Percentiles rank a stretch among this genome's conserved stretches.
phyloP scores from a whole-genome alignment of 345 rosid species.

The Isatis tinctoria region DNA sequence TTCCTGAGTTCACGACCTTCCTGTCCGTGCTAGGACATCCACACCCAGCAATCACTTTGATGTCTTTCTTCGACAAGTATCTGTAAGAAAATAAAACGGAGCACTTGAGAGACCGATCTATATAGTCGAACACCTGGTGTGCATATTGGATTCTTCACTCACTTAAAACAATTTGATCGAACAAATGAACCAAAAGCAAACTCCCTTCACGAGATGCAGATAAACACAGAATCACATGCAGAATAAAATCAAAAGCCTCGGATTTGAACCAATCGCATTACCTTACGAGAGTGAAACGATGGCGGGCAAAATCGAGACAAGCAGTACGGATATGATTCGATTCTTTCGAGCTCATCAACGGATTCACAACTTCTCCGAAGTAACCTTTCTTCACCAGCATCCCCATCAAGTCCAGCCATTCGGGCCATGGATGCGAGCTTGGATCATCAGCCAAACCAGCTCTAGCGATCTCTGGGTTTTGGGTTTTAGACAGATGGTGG shows the following conservation, averaged over 20 bases:
- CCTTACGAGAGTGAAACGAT: constrained; percentile 62
- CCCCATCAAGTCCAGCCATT: constrained; percentile 73
- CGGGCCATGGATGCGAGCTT: constrained; percentile 76
- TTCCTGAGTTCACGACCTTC: constrained; percentile 87
- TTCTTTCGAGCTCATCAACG: constrained; percentile 49
- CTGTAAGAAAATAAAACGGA: constrained; percentile 34
- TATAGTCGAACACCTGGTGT: constrained; percentile 16
- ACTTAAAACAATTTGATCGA: neutral
- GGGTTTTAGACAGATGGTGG: constrained; percentile 30
- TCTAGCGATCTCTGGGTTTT: constrained; percentile 16
- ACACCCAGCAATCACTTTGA: constrained; percentile 53
- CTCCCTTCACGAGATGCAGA: constrained; percentile 34
- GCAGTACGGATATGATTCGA: constrained; percentile 67
- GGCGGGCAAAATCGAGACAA: constrained; percentile 75
- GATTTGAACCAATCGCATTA: constrained; percentile 20
- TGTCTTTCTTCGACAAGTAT: constrained; percentile 65
- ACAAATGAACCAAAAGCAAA: neutral
- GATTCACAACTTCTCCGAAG: constrained; percentile 46
- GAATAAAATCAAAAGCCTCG: neutral
- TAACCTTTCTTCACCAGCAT: constrained; percentile 53
- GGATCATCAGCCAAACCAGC: constrained; percentile 21
- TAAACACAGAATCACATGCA: constrained; percentile 12
- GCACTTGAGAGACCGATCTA: neutral
- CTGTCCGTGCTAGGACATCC: constrained; percentile 93
- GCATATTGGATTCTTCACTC: neutral